Base-by-base conservation (phyloP, 306 rosid genomes). In the Abrus precatorius region DNA sequence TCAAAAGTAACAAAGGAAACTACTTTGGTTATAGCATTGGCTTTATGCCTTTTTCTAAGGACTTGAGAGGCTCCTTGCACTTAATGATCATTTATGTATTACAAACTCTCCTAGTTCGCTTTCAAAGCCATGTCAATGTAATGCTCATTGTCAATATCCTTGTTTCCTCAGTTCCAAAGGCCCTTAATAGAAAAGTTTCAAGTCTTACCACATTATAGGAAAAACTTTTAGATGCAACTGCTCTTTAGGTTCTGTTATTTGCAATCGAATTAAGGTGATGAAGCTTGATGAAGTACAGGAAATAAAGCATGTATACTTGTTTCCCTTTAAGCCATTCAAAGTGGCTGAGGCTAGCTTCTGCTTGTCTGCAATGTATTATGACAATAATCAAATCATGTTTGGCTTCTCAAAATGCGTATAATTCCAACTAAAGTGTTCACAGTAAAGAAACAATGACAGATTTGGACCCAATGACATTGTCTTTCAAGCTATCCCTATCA, bases 121-220 rank as follows among this genome's bases (percentile, higher is more conserved):
- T 66, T 13, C 61, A 52, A 27, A 53, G 70, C 5, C 77, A 69
- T 68, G 44, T 33, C 66, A 34, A 34, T 60, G 70, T 69, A 40
- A 66, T 81, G 78, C 56, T 78, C 71, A 64, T 69, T 79, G 84
- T 83, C 43, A 62, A 69, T 12, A 33, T 65, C 27, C 2, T 60
- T 13, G 66, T 72, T 72, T 69, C 71, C 38, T 56, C 61, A 41
- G 32, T 47, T 53, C 73, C 40, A 53, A 32, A n/a, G 56, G 56
- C 40, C 72, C 45, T 56, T 48, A 41, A 55, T 28, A 38, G 13
- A 68, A 8, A 44, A 73, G 20, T 27, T 36, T 75, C 62, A 3
- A 29, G 60, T 52, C 59, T 6, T 61, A 70, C 69, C 61, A 69
- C 44, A 33, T 43, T 77, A 38, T 5, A 79, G 67, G 76, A 50